phyloP scores from a whole-genome alignment of 2,329 filamentous ascomycete species.

The Neonectria magnoliae region DNA sequence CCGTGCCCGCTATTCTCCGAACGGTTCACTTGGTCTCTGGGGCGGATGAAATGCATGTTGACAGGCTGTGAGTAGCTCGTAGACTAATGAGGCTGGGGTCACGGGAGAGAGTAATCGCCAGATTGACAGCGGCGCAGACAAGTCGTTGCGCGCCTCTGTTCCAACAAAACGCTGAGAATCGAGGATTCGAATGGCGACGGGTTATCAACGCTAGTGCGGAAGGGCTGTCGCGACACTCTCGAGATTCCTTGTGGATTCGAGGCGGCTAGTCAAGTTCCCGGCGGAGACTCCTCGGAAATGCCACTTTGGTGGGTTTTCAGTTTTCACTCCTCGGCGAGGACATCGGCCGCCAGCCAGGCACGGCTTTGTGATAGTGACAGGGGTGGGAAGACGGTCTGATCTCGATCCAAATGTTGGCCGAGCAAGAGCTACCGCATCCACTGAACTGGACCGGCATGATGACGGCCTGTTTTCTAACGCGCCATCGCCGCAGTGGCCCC shows the following conservation, averaged over 20 bases:
- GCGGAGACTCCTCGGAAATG: slow-evolving; percentile 33
- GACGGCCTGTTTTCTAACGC: slow-evolving; percentile 15
- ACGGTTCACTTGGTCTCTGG: slow-evolving; percentile 2
- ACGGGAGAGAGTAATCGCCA: not conserved
- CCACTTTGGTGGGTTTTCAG: slow-evolving; percentile 31
- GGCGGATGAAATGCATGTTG: not conserved
- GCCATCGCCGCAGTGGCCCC: slow-evolving; percentile 13
- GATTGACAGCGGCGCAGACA: not conserved
- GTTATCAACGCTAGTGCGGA: slow-evolving; percentile 2
- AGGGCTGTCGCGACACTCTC: slow-evolving; percentile 5
- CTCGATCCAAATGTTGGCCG: slow-evolving; percentile 19
- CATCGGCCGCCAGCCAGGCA: slow-evolving; percentile 26
- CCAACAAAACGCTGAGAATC: not conserved
- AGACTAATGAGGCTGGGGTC: not conserved
- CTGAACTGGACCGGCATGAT: slow-evolving; percentile 18
- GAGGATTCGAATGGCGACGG: not conserved
- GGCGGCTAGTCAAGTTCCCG: slow-evolving; percentile 23
- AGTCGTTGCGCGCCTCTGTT: not conserved
- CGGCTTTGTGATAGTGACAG: slow-evolving; percentile 21
- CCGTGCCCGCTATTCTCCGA: slow-evolving; percentile 14
- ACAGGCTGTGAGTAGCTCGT: not conserved
- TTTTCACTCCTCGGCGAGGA: slow-evolving; percentile 13
- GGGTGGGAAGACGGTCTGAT: slow-evolving; percentile 31
- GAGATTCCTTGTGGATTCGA: slow-evolving; percentile 22
- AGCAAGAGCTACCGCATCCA: slow-evolving; percentile 8